phyloP scores from a whole-genome alignment of 495 filamentous ascomycete species.

The Xanthoparmelia taractica region DNA sequence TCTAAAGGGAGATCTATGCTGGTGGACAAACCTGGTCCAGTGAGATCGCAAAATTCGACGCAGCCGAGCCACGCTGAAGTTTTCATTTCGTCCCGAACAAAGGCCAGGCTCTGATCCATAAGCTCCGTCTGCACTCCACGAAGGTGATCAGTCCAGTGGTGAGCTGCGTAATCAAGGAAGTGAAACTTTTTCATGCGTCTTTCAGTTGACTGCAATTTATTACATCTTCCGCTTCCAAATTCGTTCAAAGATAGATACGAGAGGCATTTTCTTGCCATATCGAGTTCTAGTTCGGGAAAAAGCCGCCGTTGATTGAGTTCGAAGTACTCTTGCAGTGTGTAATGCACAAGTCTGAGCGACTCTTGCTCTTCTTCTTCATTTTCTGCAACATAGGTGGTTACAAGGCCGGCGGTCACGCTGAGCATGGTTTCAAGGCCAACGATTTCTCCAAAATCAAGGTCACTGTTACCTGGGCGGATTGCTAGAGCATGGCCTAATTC shows the following conservation, averaged over 20 bases:
- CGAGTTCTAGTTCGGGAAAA: slow-evolving; percentile 14
- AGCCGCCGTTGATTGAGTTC: slow-evolving; percentile 25
- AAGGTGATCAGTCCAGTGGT: slow-evolving; percentile 28
- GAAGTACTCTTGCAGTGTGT: slow-evolving; percentile 44
- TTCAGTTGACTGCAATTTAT: slow-evolving; percentile 15
- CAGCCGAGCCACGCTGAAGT: neutral
- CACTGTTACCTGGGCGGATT: slow-evolving; percentile 24
- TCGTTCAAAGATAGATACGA: slow-evolving; percentile 11
- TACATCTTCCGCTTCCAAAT: slow-evolving; percentile 14
- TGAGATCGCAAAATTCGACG: neutral
- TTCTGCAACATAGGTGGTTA: slow-evolving; percentile 36
- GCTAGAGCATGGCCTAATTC: slow-evolving; percentile 45
- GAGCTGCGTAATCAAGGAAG: slow-evolving; percentile 30
- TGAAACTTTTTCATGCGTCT: slow-evolving; percentile 15
- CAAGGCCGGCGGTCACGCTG: slow-evolving; percentile 44
- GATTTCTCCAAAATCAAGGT: slow-evolving; percentile 36
- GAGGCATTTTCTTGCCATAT: slow-evolving; percentile 11
- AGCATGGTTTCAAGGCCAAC: slow-evolving; percentile 32
- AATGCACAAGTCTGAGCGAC: slow-evolving; percentile 45
- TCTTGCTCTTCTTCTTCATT: slow-evolving; percentile 24
- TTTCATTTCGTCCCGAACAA: slow-evolving; percentile 17
- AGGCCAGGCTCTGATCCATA: slow-evolving; percentile 22
- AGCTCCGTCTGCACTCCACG: slow-evolving; percentile 10
- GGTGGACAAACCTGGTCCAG: too few relatives aligned
- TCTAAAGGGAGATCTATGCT: neutral